Base-by-base conservation (phyloP, 1,139 yeast genomes). In the Pichia sp. region DNA sequence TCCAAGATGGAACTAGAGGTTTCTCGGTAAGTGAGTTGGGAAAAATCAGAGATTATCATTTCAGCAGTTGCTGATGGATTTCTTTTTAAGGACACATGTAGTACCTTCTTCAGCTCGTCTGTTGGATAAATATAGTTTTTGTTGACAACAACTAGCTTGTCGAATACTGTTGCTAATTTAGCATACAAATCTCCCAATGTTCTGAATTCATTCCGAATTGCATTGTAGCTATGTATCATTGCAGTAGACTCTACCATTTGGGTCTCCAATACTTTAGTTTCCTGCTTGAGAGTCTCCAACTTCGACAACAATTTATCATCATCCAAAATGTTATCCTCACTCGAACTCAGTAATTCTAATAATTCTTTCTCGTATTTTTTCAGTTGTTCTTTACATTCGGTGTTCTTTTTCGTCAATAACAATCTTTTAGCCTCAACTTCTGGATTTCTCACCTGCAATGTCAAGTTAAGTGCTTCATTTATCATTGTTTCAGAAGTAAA, bases 401-500 rank as follows among this genome's bases (percentile, higher is more conserved):
- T 79, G 61, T 83, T 62, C 8, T 54, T 57, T 50, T 75, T 73
- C 55, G 91, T 73, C 5, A 92, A 73, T 42, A 80, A 83, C 1
- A 72, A 62, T 54, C 93, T 75, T 64, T 83, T 77, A 14, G 66
- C 64, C 58, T 87, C 92, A 16, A 88, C 69, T 12, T 85, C 93
- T 0, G 97, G 96, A 33, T 79, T 74, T 56, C 81, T 80, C 7
- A 73, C 70, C 47, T 73, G 70, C 48, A 92, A 71, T 0, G 89
- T 75, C 54, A 79, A 71, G 60, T 85, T 81, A 53, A 89, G 71
- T 0, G 88, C 75, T 60, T 85, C 85, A 42, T 78, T 76, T 57
- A 85, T 85, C 55, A 92, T 73, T 53, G 86, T 84, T 49, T 83
- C 80, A 49, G 79, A 73, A 0, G 96, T 87, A 27, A 87, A 73